A percentile compares a stretch with the other conserved stretches of the same genome.
Conservation (phyloP, 306 rosid species). For the Vigna radiata region DNA sequence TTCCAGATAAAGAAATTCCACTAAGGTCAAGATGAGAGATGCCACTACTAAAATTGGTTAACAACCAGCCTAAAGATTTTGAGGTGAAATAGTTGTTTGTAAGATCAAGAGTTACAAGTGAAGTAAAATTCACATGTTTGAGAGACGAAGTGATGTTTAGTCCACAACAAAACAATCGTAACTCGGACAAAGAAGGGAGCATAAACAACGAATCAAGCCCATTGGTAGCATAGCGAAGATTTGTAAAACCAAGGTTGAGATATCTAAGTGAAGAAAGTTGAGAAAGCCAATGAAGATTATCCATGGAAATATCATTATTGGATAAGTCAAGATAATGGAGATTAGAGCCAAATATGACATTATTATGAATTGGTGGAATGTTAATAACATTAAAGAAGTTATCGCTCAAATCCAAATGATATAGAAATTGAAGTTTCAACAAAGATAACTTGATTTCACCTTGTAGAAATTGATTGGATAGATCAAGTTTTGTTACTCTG, state of each 20-base stretch:
- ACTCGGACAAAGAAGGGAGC: constrained; percentile 21
- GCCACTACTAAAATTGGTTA: too few species aligned
- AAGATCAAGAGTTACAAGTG: too few species aligned
- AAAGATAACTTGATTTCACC: constrained; percentile 28
- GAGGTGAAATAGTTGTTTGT: too few species aligned
- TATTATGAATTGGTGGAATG: neutral
- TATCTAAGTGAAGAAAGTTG: neutral
- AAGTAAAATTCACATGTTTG: neutral
- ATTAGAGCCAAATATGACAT: neutral
- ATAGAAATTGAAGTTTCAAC: constrained; percentile 25
- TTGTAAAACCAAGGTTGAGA: neutral
- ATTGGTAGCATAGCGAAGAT: neutral
- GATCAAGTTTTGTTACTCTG: constrained; percentile 5
- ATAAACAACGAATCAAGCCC: neutral
- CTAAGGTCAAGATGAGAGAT: too few species aligned
- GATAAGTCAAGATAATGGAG: neutral
- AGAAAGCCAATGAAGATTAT: neutral
- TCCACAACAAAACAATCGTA: neutral
- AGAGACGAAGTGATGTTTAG: neutral
- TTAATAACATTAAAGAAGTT: neutral
- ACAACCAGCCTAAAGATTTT: too few species aligned
- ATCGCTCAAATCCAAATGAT: neutral
- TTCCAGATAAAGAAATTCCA: neutral
- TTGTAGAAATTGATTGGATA: fast-evolving
- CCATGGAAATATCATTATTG: neutral